Base-by-base conservation (phyloP, 257 asterid species). In the Nicotiana noctiflora region DNA sequence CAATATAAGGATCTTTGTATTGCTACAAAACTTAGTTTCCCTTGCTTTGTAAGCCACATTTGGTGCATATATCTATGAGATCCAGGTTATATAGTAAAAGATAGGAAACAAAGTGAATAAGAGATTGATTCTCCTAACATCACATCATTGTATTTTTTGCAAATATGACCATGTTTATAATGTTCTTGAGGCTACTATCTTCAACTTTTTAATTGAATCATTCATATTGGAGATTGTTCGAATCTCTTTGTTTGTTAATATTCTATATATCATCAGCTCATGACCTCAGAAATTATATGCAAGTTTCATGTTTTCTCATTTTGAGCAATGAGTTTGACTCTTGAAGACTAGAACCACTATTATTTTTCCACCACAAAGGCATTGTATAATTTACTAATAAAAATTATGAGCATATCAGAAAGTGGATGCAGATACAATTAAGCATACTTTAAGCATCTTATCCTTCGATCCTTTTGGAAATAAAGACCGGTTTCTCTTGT, bases 261-360 rank as follows among this genome's bases (percentile, higher is more conserved):
- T 37, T 77, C 40, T 21, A 11, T 7, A 64, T 13, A 21, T 34
- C 68, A 77, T 34, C 40, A 77, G 57, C 44, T 77, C 8, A 77
- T 77, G 72, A 77, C 74, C 81, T 77, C 70, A 77, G 40, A 77
- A 77, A 44, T 59, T 40, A 57, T 19, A 37, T 25, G 37, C 23
- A 32, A 27, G 79, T 51, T 51, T 75, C 61, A 64, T 29, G 74
- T 19, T 31, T 31, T 51, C 15, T n/a, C 14, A 44, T 72, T 74
- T 21, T 21, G 32, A 66, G 61, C 6, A 17, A 15, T 18, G 25
- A 56, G 61, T 66, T 66, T 66, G 52, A 32, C 53, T 67, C 46
- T 32, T 14, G n/a, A 68, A 68, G 56, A n/a, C 23, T 46, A 37
- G 32, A 37, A n/a, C 53, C 29, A 34, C 53, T 68, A 9, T 68